A percentile compares a stretch with the other conserved stretches of the same genome.
Conservation (phyloP, 345 rosid genomes). For the Odontarrhena argentea region DNA sequence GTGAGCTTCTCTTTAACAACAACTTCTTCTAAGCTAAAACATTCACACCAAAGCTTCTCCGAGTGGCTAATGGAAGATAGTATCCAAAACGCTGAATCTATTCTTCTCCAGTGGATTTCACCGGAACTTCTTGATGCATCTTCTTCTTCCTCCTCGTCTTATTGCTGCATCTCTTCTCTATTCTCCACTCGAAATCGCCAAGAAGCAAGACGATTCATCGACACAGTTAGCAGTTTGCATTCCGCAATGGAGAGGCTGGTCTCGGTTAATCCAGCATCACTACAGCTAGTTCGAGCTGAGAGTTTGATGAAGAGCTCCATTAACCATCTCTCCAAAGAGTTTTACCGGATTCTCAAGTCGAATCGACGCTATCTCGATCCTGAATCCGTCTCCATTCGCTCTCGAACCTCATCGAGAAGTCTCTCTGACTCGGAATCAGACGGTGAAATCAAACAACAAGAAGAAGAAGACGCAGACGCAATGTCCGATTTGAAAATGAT, state of each 20-base stretch:
- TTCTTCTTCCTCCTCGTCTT: constrained; percentile 2
- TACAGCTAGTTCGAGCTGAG: constrained; percentile 55
- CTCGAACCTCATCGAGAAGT: constrained; percentile 27
- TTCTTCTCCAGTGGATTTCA: constrained; percentile 50
- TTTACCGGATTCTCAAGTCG: constrained; percentile 54
- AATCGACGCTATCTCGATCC: constrained; percentile 51
- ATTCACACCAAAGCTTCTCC: constrained; percentile 49
- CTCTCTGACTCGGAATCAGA: constrained; percentile 14
- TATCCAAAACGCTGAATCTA: constrained; percentile 45
- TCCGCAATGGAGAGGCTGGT: constrained; percentile 51
- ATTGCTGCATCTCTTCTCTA: constrained; percentile 36
- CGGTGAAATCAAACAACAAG: constrained; percentile 20
- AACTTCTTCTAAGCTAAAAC: constrained; percentile 27
- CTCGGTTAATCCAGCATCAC: constrained; percentile 41
- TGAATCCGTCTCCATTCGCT: constrained; percentile 53
- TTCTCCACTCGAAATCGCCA: constrained; percentile 48
- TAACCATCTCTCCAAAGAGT: constrained; percentile 61
- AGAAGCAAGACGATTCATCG: constrained; percentile 56
- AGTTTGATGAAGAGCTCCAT: constrained; percentile 60
- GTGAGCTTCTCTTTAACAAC: constrained; percentile 14
- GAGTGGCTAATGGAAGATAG: constrained; percentile 57
- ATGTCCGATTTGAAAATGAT: constrained; percentile 60
- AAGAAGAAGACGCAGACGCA: constrained; percentile 42
- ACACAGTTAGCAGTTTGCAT: constrained; percentile 51
- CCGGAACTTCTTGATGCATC: not conserved